These are phyloP conservation scores for Phoenix roebelenii DNA, from an alignment of 176 grass and related monocot genomes.

Conservation along the genomic window DNA sequence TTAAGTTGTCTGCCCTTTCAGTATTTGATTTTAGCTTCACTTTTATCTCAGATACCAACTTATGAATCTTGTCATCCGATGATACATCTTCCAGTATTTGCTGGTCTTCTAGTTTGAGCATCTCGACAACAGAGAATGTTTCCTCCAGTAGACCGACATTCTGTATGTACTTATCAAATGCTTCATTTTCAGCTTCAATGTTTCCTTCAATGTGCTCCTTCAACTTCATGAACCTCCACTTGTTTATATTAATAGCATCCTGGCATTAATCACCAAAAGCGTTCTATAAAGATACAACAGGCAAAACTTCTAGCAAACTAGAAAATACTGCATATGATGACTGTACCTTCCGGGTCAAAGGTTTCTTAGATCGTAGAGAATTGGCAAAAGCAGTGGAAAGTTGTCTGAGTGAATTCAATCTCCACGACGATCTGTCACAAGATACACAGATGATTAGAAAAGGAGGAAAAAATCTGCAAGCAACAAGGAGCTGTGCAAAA, in stretches of 20 bases:
- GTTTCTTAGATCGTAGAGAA: conserved; percentile 58
- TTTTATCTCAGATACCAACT: conserved; percentile 48
- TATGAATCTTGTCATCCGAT: conserved; percentile 44
- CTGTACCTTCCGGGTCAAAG: conserved; percentile 59
- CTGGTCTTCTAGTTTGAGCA: conserved; percentile 15
- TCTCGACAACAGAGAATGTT: conserved; percentile 41
- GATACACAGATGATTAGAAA: no score
- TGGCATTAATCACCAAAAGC: conserved; percentile 10
- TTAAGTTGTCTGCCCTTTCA: conserved; percentile 38
- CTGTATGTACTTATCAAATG: conserved; percentile 68
- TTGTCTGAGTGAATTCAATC: conserved; percentile 48
- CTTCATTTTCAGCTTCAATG: conserved; percentile 77
- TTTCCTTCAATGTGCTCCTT: conserved; percentile 74
- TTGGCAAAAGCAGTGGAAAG: conserved; percentile 71
- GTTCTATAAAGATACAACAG: conserved; percentile 4
- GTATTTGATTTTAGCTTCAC: conserved; percentile 54
- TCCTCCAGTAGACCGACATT: conserved; percentile 73
- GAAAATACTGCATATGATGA: background rate
- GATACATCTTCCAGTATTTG: conserved; percentile 22
- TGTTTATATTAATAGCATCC: conserved; percentile 53
- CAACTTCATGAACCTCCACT: conserved; percentile 80
- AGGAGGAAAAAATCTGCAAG: no score
- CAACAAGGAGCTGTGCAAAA: no score
- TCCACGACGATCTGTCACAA: conserved; percentile 42
- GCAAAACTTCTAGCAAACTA: background rate